Evolutionary conservation across 345 rosid species (phyloP), one percentile per base, ranked within the genome.

Genomic region (Citrus maxima): DNA sequence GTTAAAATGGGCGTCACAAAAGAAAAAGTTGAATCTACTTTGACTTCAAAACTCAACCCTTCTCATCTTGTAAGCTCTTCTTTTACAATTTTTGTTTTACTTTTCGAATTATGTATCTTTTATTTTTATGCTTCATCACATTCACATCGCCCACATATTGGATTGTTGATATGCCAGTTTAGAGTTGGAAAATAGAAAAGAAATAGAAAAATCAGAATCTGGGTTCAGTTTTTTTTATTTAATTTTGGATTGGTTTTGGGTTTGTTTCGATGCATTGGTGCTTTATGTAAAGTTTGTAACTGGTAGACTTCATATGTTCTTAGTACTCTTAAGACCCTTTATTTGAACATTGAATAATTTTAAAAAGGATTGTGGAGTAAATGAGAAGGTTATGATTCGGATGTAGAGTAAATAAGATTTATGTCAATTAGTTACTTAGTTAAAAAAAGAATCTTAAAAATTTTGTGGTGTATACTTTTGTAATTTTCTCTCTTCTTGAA

Each of bases 11-110:
- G 95, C 42, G 91, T 91, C 66, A 90, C 93, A 0, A 93, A 93
- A 85, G 98, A 91, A 64, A 90, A 88, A 85, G 91, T 93, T 40
- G 91, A 89, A 80, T 88, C 94, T 60, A 84, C 93, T 4, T 66
- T 95, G 88, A 87, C 88, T 32, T 84, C 91, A 1, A 95, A 95
- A 78, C 81, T 95, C 79, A 90, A 82, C 19, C 97, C 97, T 84
- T 80, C 87, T 30, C 91, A 95, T 82, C 83, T 95, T 12, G 98
- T 93, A 81, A 84, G 86, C 73, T 65, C 24, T 38, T 10, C 58
- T 58, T 37, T 67, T 62, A 28, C 4, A 14, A 24, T 59, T 32
- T 46, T 19, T 4, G 18, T 28, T 1, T 56, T 79, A 21, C 64
- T 46, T 12, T 13, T 46, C 51, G 5, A 46, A 46, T 46, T 10